Conservation (phyloP, 1,284 basidiomycete genomes). For the Ustilago sp. region DNA sequence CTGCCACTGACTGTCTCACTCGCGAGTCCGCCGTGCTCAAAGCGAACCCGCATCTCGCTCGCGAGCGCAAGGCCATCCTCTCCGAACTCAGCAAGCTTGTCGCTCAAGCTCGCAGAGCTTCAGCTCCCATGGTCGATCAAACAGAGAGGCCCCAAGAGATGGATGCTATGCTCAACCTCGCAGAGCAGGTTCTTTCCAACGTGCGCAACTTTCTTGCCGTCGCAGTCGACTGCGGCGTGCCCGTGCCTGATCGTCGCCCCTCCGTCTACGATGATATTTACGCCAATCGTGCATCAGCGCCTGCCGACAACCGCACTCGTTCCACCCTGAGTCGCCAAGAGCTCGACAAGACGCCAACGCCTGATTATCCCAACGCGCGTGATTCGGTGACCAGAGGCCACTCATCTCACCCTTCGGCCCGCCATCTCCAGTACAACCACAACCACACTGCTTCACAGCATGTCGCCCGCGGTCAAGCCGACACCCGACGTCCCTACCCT, state of each 20-base stretch:
- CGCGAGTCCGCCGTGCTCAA: conserved; percentile 82
- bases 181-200: conserved; percentile 70
- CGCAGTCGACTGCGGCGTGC: conserved; percentile 82
- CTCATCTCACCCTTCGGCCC: conserved; percentile 23
- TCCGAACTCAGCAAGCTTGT: conserved; percentile 86
- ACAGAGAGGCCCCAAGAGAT: conserved; percentile 66
- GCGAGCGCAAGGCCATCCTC: conserved; percentile 84
- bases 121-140: conserved; percentile 54
- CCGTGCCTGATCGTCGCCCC: conserved; percentile 74
- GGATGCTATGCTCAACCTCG: conserved; percentile 71
- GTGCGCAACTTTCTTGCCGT: conserved; percentile 75
- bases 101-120: conserved; percentile 82
- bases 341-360: conserved; percentile 62
- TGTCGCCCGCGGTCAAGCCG: conserved; percentile 22
- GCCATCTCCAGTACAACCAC: conserved; percentile 21
- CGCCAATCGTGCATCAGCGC: conserved; percentile 18
- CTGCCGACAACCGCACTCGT: conserved; percentile 1
- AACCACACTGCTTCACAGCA: conserved; percentile 8
- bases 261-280: conserved; percentile 62
- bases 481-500: conserved; percentile 24
- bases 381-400: conserved; percentile 20
- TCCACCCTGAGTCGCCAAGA: conserved; percentile 24
- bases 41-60: conserved; percentile 77
- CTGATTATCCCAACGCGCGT: conserved; percentile 43
- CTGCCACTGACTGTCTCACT: conserved; percentile 84